A percentile compares a stretch with the other conserved stretches of the same genome.
Evolutionary conservation across 1,284 basidiomycete species (phyloP).

Genomic region (Cutaneotrichosporon cavernicola): DNA sequence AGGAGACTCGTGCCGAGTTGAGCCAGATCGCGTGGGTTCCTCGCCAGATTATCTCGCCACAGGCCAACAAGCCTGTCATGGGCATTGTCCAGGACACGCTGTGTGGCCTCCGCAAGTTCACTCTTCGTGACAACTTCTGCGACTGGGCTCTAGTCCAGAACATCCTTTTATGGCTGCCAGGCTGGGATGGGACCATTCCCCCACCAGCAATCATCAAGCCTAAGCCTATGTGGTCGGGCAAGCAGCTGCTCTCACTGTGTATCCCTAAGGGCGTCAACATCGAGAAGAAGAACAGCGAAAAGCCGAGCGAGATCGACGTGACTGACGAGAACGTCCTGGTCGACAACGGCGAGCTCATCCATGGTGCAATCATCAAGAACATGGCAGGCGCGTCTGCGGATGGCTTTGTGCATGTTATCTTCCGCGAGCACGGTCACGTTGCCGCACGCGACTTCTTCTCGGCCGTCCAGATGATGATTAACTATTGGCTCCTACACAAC

Average conservation of each 20-base stretch:
- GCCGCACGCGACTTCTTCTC: conserved; percentile 90
- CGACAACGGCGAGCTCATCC: conserved; percentile 95
- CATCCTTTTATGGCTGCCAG: conserved; percentile 93
- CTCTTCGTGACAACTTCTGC: conserved; percentile 86
- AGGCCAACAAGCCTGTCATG: conserved; percentile 99
- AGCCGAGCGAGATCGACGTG: conserved; percentile 74
- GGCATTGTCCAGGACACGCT: conserved; percentile 99
- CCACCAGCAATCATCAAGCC: conserved; percentile 94
- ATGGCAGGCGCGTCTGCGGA: conserved; percentile 93
- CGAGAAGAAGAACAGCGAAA: conserved; percentile 66
- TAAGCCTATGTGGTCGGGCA: conserved; percentile 96
- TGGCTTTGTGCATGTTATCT: conserved; percentile 94
- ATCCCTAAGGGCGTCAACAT: conserved; percentile 98
- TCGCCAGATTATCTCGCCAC: conserved; percentile 90
- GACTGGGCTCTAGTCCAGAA: conserved; percentile 96
- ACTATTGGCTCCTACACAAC: conserved; percentile 98
- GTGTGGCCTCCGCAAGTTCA: conserved; percentile 96
- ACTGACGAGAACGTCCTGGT: conserved; percentile 94
- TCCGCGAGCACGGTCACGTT: conserved; percentile 95
- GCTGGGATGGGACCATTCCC: conserved; percentile 93
- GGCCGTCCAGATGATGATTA: conserved; percentile 91
- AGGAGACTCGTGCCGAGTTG: conserved; percentile 97
- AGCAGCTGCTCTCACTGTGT: conserved; percentile 90
- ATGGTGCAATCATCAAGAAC: conserved; percentile 96
- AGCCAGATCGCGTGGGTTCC: conserved; percentile 96